Evolutionary conservation across 345 rosid genomes (phyloP).

Genomic region (Gossypium ekmanianum): DNA sequence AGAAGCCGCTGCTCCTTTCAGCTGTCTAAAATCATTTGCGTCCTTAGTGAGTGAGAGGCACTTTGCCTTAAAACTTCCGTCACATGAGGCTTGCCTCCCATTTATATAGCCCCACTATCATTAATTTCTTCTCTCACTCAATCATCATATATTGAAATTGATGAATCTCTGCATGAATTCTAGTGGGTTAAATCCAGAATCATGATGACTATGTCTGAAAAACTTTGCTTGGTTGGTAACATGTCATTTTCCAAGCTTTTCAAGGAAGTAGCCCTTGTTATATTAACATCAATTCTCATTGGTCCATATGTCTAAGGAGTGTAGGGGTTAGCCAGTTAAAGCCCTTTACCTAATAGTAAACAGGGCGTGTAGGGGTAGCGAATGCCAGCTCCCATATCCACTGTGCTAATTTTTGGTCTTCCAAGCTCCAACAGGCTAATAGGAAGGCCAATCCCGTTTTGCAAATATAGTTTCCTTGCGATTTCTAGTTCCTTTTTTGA

Average conservation of each 20-base stretch:
- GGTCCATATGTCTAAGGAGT: background rate
- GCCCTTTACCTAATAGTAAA: background rate
- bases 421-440: background rate
- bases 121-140: background rate
- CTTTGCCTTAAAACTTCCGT: background rate
- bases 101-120: constrained; percentile 9
- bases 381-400: background rate
- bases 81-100: constrained; percentile 1
- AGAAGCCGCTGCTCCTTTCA: constrained; percentile 5
- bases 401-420: background rate
- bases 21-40: constrained; percentile 17
- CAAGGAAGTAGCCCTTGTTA: background rate
- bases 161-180: constrained; percentile 10
- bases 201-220: constrained; percentile 1
- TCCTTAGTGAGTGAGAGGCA: constrained; percentile 6
- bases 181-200: background rate
- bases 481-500: background rate
- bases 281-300: background rate
- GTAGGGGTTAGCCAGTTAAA: background rate
- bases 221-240: constrained; percentile 12
- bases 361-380: background rate
- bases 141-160: constrained; percentile 5
- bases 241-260: constrained; percentile 14
- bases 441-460: background rate
- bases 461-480: background rate